These are phyloP conservation scores for Lagenidium sp. DNA, from an alignment of 352 stramenopile species.

Conservation along the genomic window DNA sequence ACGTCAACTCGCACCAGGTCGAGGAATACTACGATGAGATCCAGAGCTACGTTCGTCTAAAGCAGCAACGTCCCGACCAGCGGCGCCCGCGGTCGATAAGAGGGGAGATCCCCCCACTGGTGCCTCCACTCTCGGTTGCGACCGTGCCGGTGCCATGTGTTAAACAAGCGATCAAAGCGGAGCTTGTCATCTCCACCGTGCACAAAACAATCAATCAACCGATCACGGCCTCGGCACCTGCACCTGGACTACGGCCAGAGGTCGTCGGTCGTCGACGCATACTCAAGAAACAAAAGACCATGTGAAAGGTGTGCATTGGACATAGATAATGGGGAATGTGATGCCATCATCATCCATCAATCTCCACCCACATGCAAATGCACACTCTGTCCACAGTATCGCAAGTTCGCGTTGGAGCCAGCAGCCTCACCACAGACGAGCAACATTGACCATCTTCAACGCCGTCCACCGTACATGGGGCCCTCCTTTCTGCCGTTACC, in stretches of 20 bases:
- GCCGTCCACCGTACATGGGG: no score
- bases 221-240: no score
- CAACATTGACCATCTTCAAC: no score
- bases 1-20: conserved; percentile 10
- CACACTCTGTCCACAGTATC: no score
- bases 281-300: conserved; percentile 20
- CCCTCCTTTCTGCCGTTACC: no score
- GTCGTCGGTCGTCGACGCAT: conserved; percentile 1
- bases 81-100: not conserved
- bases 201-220: not conserved
- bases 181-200: not conserved
- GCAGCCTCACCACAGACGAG: no score
- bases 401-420: no score
- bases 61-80: conserved; percentile 1
- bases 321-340: not conserved
- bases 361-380: no score
- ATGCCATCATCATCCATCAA: not conserved
- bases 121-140: no score
- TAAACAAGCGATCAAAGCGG: not conserved
- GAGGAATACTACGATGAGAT: conserved; percentile 15
- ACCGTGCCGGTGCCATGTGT: conserved; percentile 1
- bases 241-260: no score
- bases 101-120: conserved; percentile 1
- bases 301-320: no score
- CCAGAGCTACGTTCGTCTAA: conserved; percentile 15